Evolutionary conservation across 352 stramenopile species (phyloP), one percentile per base, ranked within the genome.

Genomic region (Globisporangium parvum): DNA sequence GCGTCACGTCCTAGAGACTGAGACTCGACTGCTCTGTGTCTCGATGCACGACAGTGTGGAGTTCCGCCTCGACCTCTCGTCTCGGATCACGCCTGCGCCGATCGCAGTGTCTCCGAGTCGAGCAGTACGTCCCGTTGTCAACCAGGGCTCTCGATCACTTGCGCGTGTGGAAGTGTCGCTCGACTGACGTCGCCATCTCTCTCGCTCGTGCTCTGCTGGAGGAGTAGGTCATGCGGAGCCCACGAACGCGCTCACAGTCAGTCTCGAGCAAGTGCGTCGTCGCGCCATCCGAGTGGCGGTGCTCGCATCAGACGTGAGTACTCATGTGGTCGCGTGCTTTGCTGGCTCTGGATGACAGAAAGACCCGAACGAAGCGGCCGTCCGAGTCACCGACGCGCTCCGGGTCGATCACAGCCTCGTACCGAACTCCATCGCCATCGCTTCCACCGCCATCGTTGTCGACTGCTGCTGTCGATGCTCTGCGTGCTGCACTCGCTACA

Each of bases 1-100:
- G 42, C 5, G 18, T 18, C 18, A 12, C 14, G 39, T n/a, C 39
- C 14, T 9, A 17, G 18, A 45, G 15, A 21, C 18, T 20, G 6
- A 51, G 23, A 14, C 45, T 51, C 6, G 28, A 21, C 18, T 15
- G 6, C 10, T 52, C 1, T 44, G 49, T 50, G 50, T 2, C 14
- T 15, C 42, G 17, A 26, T 59, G 55, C 56, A 49, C 8, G 37
- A 26, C 17, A 84, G 69, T 21, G 67, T 77, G 48, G 70, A 75
- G 51, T 85, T 87, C 40, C 72, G 76, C 6, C 48, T 87, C 17
- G 63, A 85, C 50, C 77, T 87, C 21, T 83, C 76, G 0, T 75
- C 77, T 3, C 69, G 70, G 2, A 64, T 76, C 21, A 70, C 54
- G 18, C 60, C 67, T 10, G 55, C 63, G 10, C 59, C 61, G 20